Percentiles rank a stretch among this genome's conserved stretches.
Evolutionary conservation across 768 basidiomycete genomes (phyloP).

Genomic region (Phanerochaete sordida): DNA sequence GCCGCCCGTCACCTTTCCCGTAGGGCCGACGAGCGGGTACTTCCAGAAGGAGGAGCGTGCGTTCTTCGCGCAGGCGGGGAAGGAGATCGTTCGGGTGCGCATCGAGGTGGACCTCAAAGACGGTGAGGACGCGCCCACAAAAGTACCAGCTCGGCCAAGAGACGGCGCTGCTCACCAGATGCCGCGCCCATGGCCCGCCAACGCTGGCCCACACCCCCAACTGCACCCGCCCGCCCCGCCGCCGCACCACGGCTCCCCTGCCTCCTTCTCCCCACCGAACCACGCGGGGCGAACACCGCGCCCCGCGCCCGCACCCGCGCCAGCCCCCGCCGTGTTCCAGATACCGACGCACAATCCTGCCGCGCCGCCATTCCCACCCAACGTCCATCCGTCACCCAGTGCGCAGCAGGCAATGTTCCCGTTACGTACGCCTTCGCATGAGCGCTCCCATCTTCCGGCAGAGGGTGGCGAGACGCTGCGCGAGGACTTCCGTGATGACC

Average conservation of each 20-base stretch:
- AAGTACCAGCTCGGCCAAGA: neutral
- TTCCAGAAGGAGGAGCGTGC: constrained; percentile 76
- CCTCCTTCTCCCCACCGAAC: neutral
- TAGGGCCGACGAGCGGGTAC: constrained; percentile 67
- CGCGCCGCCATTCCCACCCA: constrained; percentile 9
- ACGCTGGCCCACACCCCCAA: constrained; percentile 21
- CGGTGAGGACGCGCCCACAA: neutral
- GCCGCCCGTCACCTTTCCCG: constrained; percentile 57
- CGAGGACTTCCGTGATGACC: constrained; percentile 53
- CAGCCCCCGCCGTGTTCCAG: constrained; percentile 10
- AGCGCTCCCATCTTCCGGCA: constrained; percentile 5
- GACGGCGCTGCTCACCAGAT: constrained; percentile 26
- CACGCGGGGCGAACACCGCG: constrained; percentile 5
- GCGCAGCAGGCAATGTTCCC: neutral
- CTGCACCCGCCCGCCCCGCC: constrained; percentile 19
- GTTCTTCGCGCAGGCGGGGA: constrained; percentile 77
- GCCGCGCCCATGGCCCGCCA: constrained; percentile 23
- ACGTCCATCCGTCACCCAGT: constrained; percentile 1
- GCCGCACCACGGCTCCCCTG: constrained; percentile 16
- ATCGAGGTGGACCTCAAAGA: constrained; percentile 59
- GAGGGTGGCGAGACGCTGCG: constrained; percentile 11
- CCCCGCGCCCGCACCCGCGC: neutral
- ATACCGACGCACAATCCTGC: constrained; percentile 12
- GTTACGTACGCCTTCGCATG: constrained; percentile 5
- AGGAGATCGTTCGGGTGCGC: constrained; percentile 71